Percentiles rank a stretch among this genome's conserved stretches.
These are phyloP conservation scores for Magnusiomyces suaveolens DNA, from an alignment of 1,139 yeast species.

Conservation along the genomic window DNA sequence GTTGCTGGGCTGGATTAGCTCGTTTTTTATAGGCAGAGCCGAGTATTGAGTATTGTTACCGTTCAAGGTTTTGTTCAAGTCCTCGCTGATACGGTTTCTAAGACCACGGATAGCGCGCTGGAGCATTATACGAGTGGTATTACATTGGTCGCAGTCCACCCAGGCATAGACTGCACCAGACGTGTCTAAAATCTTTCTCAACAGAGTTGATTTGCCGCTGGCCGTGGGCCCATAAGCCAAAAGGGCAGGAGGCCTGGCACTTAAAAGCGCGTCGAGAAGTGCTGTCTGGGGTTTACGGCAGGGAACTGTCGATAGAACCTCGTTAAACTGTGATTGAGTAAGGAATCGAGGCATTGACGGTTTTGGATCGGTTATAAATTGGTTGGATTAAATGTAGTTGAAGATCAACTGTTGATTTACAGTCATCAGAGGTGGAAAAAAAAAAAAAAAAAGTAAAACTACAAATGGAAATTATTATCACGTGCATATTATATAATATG, in stretches of 20 bases:
- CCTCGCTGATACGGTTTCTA: slow-evolving; percentile 9
- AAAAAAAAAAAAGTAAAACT: no score
- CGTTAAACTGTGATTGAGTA: slow-evolving; percentile 3
- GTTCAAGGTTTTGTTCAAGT: background rate
- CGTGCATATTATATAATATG: no score
- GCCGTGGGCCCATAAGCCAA: slow-evolving; percentile 30
- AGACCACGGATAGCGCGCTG: slow-evolving; percentile 30
- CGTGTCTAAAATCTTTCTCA: slow-evolving; percentile 19
- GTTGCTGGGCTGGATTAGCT: no score
- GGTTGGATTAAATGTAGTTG: background rate
- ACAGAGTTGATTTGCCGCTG: slow-evolving; percentile 28
- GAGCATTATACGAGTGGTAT: slow-evolving; percentile 30
- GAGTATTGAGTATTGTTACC: background rate
- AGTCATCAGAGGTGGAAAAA: no score
- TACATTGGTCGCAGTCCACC: slow-evolving; percentile 31
- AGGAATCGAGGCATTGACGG: slow-evolving; percentile 6
- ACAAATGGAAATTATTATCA: no score
- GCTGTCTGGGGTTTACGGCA: slow-evolving; percentile 15
- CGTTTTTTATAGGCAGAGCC: background rate
- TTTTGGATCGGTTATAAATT: background rate
- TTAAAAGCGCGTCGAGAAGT: slow-evolving; percentile 13
- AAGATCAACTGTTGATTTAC: background rate
- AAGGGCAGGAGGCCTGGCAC: slow-evolving; percentile 23
- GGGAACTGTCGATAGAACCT: slow-evolving; percentile 5
- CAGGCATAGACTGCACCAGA: slow-evolving; percentile 20